These are phyloP conservation scores for Termitomyces sp. DNA, from an alignment of 768 basidiomycete species.

Conservation along the genomic window DNA sequence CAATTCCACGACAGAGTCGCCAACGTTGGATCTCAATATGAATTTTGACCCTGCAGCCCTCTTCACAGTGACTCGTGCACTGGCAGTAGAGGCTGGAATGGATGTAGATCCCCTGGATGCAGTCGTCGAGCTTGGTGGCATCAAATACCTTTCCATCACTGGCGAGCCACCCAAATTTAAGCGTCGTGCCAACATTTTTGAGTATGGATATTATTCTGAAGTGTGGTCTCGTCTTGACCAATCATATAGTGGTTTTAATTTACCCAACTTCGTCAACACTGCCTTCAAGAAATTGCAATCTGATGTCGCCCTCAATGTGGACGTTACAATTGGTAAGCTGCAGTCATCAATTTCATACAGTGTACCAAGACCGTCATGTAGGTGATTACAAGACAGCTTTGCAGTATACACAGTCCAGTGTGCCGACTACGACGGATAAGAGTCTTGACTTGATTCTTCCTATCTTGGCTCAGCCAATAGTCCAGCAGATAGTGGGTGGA, in stretches of 20 bases:
- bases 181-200: conserved; percentile 47
- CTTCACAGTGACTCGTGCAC: conserved; percentile 64
- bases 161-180: conserved; percentile 21
- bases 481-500: conserved; percentile 62
- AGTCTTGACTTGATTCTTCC: conserved; percentile 63
- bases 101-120: conserved; percentile 58
- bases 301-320: conserved; percentile 52
- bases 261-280: conserved; percentile 55
- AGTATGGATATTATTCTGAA: conserved; percentile 28
- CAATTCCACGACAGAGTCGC: conserved; percentile 51
- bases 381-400: conserved; percentile 63
- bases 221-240: background rate
- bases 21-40: conserved; percentile 54
- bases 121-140: conserved; percentile 64
- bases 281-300: conserved; percentile 64
- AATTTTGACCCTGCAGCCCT: conserved; percentile 64
- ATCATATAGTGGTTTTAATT: conserved; percentile 47
- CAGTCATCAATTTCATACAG: background rate
- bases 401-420: conserved; percentile 49
- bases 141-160: conserved; percentile 47
- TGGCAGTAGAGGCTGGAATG: conserved; percentile 61
- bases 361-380: conserved; percentile 15
- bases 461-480: conserved; percentile 67
- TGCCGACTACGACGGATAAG: conserved; percentile 57
- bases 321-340: conserved; percentile 49